phyloP scores from a whole-genome alignment of 2,329 filamentous ascomycete genomes.

The Pleurostoma richardsiae region DNA sequence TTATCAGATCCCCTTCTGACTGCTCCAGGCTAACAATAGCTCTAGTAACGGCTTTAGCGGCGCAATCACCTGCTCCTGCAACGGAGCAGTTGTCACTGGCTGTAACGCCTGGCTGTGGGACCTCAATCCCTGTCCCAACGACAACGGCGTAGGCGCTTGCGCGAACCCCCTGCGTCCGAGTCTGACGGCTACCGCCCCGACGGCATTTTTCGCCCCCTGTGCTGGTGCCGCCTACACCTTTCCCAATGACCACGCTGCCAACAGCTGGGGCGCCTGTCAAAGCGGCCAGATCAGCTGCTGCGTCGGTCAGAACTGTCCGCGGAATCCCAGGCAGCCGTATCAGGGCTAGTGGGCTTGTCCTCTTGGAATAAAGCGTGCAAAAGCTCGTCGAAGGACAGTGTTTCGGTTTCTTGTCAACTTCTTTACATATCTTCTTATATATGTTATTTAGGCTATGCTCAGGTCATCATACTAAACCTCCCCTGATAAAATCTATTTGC shows the following conservation, averaged over 20 bases:
- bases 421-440: no score
- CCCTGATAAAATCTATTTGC: no score
- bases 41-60: constrained; percentile 12
- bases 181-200: constrained; percentile 1
- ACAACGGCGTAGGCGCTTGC: constrained; percentile 9
- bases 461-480: no score
- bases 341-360: no score
- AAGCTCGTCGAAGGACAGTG: no score
- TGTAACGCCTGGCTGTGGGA: constrained; percentile 14
- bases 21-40: neutral
- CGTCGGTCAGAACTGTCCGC: neutral
- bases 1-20: neutral
- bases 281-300: constrained; percentile 4
- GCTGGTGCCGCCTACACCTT: constrained; percentile 8
- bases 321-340: no score
- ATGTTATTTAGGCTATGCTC: no score
- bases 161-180: constrained; percentile 11
- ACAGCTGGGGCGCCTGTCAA: constrained; percentile 10
- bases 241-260: constrained; percentile 4
- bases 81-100: constrained; percentile 8
- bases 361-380: no score
- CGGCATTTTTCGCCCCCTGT: constrained; percentile 7
- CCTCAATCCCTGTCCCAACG: constrained; percentile 8
- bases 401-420: no score
- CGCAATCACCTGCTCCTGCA: constrained; percentile 14